These are phyloP conservation scores for Huntiella omanensis DNA, from an alignment of 2,329 filamentous ascomycete genomes.

Conservation along the genomic window DNA sequence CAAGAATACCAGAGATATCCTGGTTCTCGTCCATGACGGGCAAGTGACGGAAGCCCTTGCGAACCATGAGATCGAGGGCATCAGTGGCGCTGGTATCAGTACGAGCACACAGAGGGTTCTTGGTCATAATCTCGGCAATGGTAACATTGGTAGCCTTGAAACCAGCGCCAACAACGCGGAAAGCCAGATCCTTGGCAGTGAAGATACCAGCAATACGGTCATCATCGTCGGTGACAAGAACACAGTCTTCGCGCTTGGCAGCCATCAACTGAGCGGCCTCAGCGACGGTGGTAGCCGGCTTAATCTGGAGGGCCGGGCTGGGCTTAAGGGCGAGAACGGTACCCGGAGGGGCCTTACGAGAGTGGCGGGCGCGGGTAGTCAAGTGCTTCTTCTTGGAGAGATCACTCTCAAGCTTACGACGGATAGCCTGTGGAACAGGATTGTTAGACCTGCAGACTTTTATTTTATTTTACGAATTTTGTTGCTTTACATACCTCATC, in stretches of 20 bases:
- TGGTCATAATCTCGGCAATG: conserved; percentile 98
- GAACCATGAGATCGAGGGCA: conserved; percentile 91
- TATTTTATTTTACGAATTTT: not conserved
- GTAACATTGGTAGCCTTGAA: conserved; percentile 78
- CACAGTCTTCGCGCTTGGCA: conserved; percentile 94
- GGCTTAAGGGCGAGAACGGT: conserved; percentile 91
- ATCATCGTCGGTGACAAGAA: conserved; percentile 92
- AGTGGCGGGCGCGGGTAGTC: conserved; percentile 58
- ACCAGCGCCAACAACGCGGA: conserved; percentile 82
- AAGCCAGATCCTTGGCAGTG: conserved; percentile 94
- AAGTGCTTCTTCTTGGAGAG: conserved; percentile 92
- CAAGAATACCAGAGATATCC: conserved; percentile 91
- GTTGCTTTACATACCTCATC: conserved; percentile 61
- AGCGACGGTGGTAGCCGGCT: conserved; percentile 79
- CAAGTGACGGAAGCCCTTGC: conserved; percentile 92
- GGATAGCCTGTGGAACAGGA: conserved; percentile 53
- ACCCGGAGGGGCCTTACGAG: conserved; percentile 84
- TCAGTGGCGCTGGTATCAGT: conserved; percentile 97
- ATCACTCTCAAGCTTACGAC: conserved; percentile 89
- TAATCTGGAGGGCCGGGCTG: conserved; percentile 91
- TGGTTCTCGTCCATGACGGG: conserved; percentile 99
- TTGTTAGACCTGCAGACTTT: conserved; percentile 7
- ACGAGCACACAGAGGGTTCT: conserved; percentile 91
- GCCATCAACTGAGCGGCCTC: conserved; percentile 98
- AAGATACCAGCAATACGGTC: conserved; percentile 97